Evolutionary conservation across 352 stramenopile genomes (phyloP), one percentile per base, ranked within the genome.

Genomic region (Vaucheria bursata): DNA sequence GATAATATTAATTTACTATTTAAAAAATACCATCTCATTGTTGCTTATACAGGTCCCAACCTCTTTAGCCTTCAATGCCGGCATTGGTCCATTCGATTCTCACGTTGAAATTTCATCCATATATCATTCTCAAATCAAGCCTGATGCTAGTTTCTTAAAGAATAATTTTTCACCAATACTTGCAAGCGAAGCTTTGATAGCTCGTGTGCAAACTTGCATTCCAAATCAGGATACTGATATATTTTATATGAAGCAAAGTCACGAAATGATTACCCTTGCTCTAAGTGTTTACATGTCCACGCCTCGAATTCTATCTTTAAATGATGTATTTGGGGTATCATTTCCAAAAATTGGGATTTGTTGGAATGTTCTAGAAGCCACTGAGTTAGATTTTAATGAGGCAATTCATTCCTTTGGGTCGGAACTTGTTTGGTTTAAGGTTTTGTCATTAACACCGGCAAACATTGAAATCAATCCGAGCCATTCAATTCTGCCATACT

Each of bases 231-330:
- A n/a, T n/a, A n/a, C n/a, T n/a, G n/a, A n/a, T n/a, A n/a, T n/a
- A n/a, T n/a, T n/a, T n/a, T n/a, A n/a, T n/a, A n/a, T n/a, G n/a
- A 66, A 66, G 0, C 8, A 25, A 34, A 25, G 8, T 1, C 12
- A 12, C 29, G 71, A 50, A 8, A 35, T 8, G 65, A 8, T 35
- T 7, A 76, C 79, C 25, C 38, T 84, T 31, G 79, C 79, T 39
- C 68, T 81, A 8, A 79, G 33, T n/a, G 65, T 71, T 6, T 84
- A 77, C 68, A 83, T 84, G 74, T 78, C 73, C 31, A 66, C 79
- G 35, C 79, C 79, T 8, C 64, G 79, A 31, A 52, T 84, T n/a
- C 65, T 84, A 5, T 33, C 67, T 52, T 35, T 83, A 8, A 76
- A 71, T 6, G 79, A 84, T 37, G 37, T 84, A 3, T 82, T 84